Evolutionary conservation across 2,329 filamentous ascomycete species (phyloP).

Genomic region (Talaromyces sp.): DNA sequence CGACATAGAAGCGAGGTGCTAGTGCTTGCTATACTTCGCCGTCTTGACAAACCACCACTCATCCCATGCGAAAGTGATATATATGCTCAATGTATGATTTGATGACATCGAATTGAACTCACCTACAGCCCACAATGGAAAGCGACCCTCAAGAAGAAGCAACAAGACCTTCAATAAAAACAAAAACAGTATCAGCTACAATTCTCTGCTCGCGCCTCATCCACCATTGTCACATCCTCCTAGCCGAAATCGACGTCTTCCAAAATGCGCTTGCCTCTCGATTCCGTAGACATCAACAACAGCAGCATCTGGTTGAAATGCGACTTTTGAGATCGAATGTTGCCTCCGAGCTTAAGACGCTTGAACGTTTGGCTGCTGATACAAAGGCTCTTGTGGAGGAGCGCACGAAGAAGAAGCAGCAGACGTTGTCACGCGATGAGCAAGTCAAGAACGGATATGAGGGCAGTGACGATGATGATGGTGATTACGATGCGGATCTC

Average conservation of each 20-base stretch:
- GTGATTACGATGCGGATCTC: conserved; percentile 20
- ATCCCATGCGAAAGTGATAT: no score
- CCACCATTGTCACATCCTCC: conserved; percentile 36
- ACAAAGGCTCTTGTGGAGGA: conserved; percentile 16
- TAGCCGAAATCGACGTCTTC: conserved; percentile 44
- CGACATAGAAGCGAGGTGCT: not conserved
- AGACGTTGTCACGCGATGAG: not conserved
- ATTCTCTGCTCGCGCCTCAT: conserved; percentile 29
- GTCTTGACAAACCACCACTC: no score
- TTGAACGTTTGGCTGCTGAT: conserved; percentile 40
- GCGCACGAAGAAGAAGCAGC: not conserved
- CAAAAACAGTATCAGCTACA: not conserved
- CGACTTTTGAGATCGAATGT: conserved; percentile 47
- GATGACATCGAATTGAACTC: not conserved
- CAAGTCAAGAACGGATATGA: conserved; percentile 9
- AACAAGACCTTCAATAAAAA: not conserved
- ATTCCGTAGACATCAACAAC: conserved; percentile 39
- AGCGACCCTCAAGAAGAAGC: not conserved
- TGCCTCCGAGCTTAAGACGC: conserved; percentile 44
- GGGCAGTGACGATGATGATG: no score
- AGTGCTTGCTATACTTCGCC: no score
- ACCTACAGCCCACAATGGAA: not conserved
- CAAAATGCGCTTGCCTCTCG: conserved; percentile 36
- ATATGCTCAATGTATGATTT: not conserved
- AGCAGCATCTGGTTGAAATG: conserved; percentile 40